Conservation (phyloP, 73 alveolate species). For the Tetrahymena elliotti region DNA sequence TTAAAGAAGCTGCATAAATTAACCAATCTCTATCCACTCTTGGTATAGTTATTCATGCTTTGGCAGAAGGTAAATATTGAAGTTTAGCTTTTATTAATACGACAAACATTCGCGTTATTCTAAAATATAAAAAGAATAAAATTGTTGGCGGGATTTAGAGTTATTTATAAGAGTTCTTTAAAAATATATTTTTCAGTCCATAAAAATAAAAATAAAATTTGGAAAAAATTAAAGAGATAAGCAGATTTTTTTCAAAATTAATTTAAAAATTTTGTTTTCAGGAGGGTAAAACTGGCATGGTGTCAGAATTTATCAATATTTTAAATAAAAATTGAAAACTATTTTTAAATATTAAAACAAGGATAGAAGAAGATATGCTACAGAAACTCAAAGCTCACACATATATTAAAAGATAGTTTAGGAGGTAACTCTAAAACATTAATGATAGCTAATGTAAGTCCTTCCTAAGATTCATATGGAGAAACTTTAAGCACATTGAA, state of each 20-base stretch:
- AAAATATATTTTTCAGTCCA: neutral
- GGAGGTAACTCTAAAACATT: conserved; percentile 82
- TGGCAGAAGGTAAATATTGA: conserved; percentile 65
- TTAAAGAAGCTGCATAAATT: conserved; percentile 94
- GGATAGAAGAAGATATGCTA: neutral
- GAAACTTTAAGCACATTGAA: conserved; percentile 84
- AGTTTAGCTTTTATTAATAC: neutral
- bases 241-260: neutral
- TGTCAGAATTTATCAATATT: neutral
- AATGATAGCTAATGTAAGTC: conserved; percentile 86
- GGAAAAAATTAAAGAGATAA: neutral
- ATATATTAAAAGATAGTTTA: conserved; percentile 80
- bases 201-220: neutral
- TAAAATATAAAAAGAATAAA: too few species aligned
- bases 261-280: neutral
- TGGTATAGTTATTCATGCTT: conserved; percentile 98
- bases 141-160: neutral
- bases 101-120: neutral
- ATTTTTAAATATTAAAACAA: neutral
- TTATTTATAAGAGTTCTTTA: neutral
- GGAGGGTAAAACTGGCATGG: neutral
- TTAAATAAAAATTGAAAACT: neutral
- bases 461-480: conserved; percentile 59
- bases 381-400: conserved; percentile 84
- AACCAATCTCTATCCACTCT: conserved; percentile 93